Evolutionary conservation across 495 filamentous ascomycete genomes (phyloP).

Genomic region (Penicillium longicatenatum): DNA sequence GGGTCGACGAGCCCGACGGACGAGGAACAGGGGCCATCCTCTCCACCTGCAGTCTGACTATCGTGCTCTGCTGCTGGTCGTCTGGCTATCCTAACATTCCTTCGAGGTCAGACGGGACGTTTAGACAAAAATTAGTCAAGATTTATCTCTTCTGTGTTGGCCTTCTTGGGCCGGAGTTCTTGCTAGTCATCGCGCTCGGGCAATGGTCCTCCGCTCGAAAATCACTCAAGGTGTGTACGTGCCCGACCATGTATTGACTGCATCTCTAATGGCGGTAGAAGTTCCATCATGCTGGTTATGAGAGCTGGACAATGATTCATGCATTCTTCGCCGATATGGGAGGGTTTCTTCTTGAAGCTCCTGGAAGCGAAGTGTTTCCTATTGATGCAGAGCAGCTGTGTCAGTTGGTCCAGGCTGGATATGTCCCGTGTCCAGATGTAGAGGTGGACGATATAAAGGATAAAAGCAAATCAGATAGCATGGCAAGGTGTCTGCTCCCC

Average conservation of each 20-base stretch:
- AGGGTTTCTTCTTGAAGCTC: constrained; percentile 32
- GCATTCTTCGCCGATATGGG: constrained; percentile 46
- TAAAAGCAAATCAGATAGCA: constrained; percentile 41
- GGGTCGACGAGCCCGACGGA: constrained; percentile 34
- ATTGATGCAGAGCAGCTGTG: constrained; percentile 15
- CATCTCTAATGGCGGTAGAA: constrained; percentile 7
- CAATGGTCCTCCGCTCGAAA: constrained; percentile 36
- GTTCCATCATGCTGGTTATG: constrained; percentile 18
- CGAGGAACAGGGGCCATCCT: constrained; percentile 35
- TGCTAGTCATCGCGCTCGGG: constrained; percentile 32
- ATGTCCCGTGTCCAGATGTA: constrained; percentile 25
- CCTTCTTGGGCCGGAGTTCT: constrained; percentile 38
- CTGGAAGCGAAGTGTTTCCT: constrained; percentile 15
- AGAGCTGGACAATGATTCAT: constrained; percentile 39
- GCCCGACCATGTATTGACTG: background rate
- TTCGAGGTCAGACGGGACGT: constrained; percentile 10
- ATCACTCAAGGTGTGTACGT: constrained; percentile 25
- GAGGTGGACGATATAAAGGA: constrained; percentile 34
- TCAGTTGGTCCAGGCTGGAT: constrained; percentile 3
- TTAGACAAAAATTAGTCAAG: constrained; percentile 21
- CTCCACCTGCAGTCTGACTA: constrained; percentile 35
- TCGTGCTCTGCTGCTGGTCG: constrained; percentile 33
- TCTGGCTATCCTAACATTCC: constrained; percentile 34
- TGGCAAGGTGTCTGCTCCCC: constrained; percentile 24
- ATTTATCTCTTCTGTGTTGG: constrained; percentile 27